A percentile compares a stretch with the other conserved stretches of the same genome.
Evolutionary conservation across 805 yeast species (phyloP).

Genomic region (Candida fluviatilis): DNA sequence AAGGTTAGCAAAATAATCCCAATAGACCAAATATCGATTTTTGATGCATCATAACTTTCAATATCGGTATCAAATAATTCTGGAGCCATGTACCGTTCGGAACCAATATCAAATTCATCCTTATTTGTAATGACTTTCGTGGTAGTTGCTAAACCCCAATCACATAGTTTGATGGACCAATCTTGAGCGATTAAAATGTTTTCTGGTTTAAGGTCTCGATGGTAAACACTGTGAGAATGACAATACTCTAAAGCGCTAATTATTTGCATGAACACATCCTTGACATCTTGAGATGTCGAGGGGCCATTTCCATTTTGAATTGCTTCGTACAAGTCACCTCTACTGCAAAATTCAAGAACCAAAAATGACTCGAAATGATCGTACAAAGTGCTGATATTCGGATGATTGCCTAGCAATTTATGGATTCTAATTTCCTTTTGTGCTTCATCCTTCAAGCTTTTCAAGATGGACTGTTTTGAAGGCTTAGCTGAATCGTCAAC

Average conservation of each 20-base stretch:
- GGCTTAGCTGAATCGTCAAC: slow-evolving; percentile 2
- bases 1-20: slow-evolving; percentile 80
- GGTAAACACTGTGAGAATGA: slow-evolving; percentile 46
- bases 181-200: slow-evolving; percentile 50
- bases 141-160: slow-evolving; percentile 58
- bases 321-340: slow-evolving; percentile 85
- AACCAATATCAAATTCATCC: slow-evolving; percentile 71
- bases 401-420: slow-evolving; percentile 50
- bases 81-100: slow-evolving; percentile 94
- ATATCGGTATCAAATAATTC: slow-evolving; percentile 67
- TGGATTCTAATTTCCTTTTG: slow-evolving; percentile 66
- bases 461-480: slow-evolving; percentile 21
- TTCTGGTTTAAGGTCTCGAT: slow-evolving; percentile 57
- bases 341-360: slow-evolving; percentile 74
- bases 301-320: slow-evolving; percentile 66
- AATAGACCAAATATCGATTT: slow-evolving; percentile 85
- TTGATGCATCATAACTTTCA: slow-evolving; percentile 68
- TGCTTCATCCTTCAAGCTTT: slow-evolving; percentile 48
- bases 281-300: slow-evolving; percentile 48
- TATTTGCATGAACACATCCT: slow-evolving; percentile 50
- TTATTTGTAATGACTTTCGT: slow-evolving; percentile 51
- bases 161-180: slow-evolving; percentile 55
- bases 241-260: slow-evolving; percentile 49
- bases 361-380: slow-evolving; percentile 52
- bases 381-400: slow-evolving; percentile 42